Evolutionary conservation across 768 basidiomycete genomes (phyloP), one percentile per base, ranked within the genome.

Genomic region (Agaricus blazei): DNA sequence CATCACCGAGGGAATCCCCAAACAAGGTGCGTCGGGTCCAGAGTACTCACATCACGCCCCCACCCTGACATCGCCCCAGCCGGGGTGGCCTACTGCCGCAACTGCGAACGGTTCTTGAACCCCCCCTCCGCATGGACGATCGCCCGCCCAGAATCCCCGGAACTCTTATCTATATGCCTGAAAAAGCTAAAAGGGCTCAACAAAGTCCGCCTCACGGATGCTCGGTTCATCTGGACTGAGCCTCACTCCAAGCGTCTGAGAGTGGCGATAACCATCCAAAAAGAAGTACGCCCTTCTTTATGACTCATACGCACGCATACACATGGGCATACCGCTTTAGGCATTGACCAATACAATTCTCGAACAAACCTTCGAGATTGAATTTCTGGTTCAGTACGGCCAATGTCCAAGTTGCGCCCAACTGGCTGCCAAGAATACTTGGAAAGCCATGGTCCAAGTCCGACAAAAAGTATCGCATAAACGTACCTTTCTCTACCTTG

Each of bases 221-320:
- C 97, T 2, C 91, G 93, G 60, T 98, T 98, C 69, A 93, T 98
- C 64, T 99, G 97, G 97, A 99, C 97, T 23, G 97, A 99, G 66
- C 97, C 97, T 2, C 96, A 99, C 72, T 94, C 91, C 38, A 94
- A 95, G 66, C 82, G 97, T 37, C 69, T 98, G 59, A 82, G 93
- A 46, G 85, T 99, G 53, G 96, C 96, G 51, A 73, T 99, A 63
- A 97, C 96, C 0, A 94, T 99, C 59, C 97, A 99, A 74, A 99
- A 99, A 76, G 97, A 98, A 80, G 93, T 93, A 45, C 26, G 83
- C 66, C 12, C 5, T 19, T 8, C n/a, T 8, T 8, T 12, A 26
- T 24, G 19, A 15, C 23, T 37, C 24, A 36, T 8, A 49, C 9
- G n/a, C n/a, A 3, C 2, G 29, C n/a, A 34, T 9, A 36, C 9